Evolutionary conservation across 2,329 filamentous ascomycete species (phyloP), one percentile per base, ranked within the genome.

Genomic region (Cordyceps militaris): DNA sequence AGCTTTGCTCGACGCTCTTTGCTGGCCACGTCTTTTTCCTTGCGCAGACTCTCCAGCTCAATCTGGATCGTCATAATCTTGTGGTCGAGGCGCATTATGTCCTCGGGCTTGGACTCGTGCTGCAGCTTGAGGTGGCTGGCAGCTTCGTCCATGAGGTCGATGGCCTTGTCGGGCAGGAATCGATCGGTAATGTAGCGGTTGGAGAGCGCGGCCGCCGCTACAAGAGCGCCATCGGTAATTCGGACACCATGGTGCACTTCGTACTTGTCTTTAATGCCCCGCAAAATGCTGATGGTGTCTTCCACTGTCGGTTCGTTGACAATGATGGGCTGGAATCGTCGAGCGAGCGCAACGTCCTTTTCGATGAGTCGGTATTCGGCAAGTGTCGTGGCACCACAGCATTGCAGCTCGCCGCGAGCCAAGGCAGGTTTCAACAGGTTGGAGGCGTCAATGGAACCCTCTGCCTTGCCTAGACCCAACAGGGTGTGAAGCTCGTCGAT

Each of bases 51-150:
- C 69, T 97, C 94, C 1, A 97, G 79, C 70, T 99, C 93, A 61
- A 99, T 97, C 68, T 97, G 93, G 14, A 97, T 91, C 0, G 93
- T 97, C 84, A 97, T 95, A 60, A 97, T 96, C 66, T 92, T 90
- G 61, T 95, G 89, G 66, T 97, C 93, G 1, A 97, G 82, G 52
- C 88, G 85, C 75, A 95, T 90, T 34, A 99, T 97, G 9, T 93
- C 86, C 64, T 97, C 94, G 0, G 94, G 94, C 66, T 97, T 97
- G 65, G 91, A 96, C 71, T 99, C 94, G 72, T 97, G 94, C 68
- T 97, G 93, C 32, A 97, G 74, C 46, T 95, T 85, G 10, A 97
- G 76, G 23, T 91, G 91, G 60, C 89, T 95, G 1, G 93, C 92
- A 10, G 94, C 94, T 73, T 97, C 94, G 63, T 97, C 94, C 71